These are phyloP conservation scores for Exobasidium rhododendri DNA, from an alignment of 1,284 basidiomycete genomes.

Conservation along the genomic window DNA sequence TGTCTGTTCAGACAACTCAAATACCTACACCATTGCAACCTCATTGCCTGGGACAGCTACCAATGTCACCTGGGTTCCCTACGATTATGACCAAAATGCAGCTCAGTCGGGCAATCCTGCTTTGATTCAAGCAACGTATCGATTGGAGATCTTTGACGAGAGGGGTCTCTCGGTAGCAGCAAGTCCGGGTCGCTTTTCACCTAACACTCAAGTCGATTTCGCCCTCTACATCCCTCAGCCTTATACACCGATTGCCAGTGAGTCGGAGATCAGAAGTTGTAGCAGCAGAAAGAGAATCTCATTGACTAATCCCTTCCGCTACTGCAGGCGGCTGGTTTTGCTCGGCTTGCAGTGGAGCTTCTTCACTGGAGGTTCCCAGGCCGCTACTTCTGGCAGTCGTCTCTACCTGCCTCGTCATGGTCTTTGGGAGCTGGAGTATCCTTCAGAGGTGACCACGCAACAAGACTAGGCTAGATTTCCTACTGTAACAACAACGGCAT, in stretches of 20 bases:
- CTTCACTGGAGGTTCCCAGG: neutral
- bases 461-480: neutral
- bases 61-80: slow-evolving; percentile 47
- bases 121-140: slow-evolving; percentile 47
- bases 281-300: neutral
- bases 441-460: neutral
- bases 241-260: slow-evolving; percentile 47
- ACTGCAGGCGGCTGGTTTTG: slow-evolving; percentile 7
- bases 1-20: slow-evolving; percentile 44
- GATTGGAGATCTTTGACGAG: slow-evolving; percentile 50
- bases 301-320: neutral
- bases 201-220: slow-evolving; percentile 49
- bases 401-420: neutral
- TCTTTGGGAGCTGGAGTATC: neutral
- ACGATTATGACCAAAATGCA: slow-evolving; percentile 41
- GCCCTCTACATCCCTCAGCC: slow-evolving; percentile 51
- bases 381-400: neutral
- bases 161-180: slow-evolving; percentile 30
- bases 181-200: slow-evolving; percentile 36
- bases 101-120: slow-evolving; percentile 31
- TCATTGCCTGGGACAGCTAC: slow-evolving; percentile 44
- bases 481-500: neutral
- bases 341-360: slow-evolving; percentile 2
- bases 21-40: slow-evolving; percentile 48
- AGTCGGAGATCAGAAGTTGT: slow-evolving; percentile 11